Evolutionary conservation across 495 filamentous ascomycete species (phyloP).

Genomic region (Neurospora sp.): DNA sequence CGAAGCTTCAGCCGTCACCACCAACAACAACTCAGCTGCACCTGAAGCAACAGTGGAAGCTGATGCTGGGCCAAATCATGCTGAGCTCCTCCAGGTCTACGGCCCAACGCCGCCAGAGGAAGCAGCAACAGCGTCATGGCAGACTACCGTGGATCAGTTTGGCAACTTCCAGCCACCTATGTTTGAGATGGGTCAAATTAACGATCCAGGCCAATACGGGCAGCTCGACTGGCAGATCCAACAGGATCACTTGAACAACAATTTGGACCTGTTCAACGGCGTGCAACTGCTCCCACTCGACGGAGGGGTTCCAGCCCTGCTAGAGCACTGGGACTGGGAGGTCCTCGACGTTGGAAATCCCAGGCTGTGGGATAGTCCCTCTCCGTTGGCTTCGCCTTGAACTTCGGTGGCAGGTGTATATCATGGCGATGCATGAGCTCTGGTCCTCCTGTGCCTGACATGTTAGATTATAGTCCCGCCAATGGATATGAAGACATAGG

Average conservation of each 20-base stretch:
- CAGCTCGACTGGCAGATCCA: conserved; percentile 10
- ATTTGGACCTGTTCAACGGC: conserved; percentile 2
- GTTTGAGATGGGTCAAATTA: neutral
- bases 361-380: conserved; percentile 6
- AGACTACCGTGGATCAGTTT: neutral
- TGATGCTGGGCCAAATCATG: neutral
- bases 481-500: neutral
- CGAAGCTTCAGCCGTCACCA: neutral
- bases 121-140: neutral
- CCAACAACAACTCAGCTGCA: neutral
- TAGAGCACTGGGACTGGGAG: conserved; percentile 20
- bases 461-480: neutral
- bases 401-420: neutral
- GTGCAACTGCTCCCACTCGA: conserved; percentile 3
- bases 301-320: conserved; percentile 5
- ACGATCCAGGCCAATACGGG: neutral
- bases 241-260: neutral
- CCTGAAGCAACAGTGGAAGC: neutral
- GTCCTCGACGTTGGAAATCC: conserved; percentile 15
- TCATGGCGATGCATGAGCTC: neutral
- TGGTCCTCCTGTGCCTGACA: neutral
- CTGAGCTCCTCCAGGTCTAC: neutral
- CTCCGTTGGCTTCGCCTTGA: neutral
- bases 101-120: neutral
- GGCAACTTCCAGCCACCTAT: neutral